Conservation (phyloP, 2,329 filamentous ascomycete species). For the Fusarium pseudograminearum region DNA sequence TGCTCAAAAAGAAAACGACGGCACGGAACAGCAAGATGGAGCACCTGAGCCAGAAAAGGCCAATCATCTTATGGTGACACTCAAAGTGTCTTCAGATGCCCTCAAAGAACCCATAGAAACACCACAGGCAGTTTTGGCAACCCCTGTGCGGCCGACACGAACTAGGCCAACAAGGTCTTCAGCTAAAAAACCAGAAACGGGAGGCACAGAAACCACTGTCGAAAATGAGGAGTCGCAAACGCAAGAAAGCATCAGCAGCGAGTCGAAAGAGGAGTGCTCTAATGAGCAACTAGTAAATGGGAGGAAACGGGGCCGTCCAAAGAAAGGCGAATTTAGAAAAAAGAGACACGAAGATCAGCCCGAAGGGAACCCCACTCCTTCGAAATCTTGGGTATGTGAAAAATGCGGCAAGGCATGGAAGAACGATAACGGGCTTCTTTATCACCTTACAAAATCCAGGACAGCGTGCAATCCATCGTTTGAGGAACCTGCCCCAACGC, state of each 20-base stretch:
- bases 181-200: conserved; percentile 13
- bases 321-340: conserved; percentile 24
- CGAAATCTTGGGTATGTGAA: conserved; percentile 60
- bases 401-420: conserved; percentile 68
- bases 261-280: background rate
- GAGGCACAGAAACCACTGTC: background rate
- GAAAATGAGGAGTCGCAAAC: conserved; percentile 5
- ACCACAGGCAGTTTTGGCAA: background rate
- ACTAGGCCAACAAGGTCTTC: conserved; percentile 28
- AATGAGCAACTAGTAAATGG: conserved; percentile 32
- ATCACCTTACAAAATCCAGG: conserved; percentile 67
- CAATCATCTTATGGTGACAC: conserved; percentile 17
- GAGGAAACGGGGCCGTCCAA: conserved; percentile 47
- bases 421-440: conserved; percentile 69
- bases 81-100: conserved; percentile 24
- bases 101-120: conserved; percentile 6
- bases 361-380: conserved; percentile 29
- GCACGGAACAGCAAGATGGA: background rate
- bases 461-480: conserved; percentile 64
- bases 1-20: background rate
- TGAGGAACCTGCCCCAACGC: conserved; percentile 36
- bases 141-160: conserved; percentile 24
- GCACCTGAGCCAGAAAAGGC: background rate
- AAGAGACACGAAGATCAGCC: conserved; percentile 20
- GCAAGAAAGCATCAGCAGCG: conserved; percentile 2